Percentiles rank a stretch among this genome's conserved stretches.
These are phyloP conservation scores for Hypoxylon subgilvum DNA, from an alignment of 495 filamentous ascomycete species.

Conservation along the genomic window DNA sequence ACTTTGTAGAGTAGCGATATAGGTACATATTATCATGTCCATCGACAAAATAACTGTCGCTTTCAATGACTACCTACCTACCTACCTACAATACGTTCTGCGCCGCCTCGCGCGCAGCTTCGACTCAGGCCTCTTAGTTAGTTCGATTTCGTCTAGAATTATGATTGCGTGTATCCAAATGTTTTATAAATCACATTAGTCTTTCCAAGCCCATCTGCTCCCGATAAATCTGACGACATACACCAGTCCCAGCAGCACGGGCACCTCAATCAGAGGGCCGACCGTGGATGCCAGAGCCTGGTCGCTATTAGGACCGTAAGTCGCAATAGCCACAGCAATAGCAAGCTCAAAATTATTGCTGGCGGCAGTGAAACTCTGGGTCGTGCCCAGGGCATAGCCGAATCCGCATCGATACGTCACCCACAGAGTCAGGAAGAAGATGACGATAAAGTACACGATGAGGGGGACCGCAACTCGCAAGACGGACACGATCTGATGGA, in stretches of 20 bases:
- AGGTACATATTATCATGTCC: too few species aligned
- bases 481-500: conserved; percentile 83
- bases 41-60: too few species aligned
- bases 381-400: conserved; percentile 71
- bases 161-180: too few species aligned
- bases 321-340: conserved; percentile 88
- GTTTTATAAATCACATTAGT: too few species aligned
- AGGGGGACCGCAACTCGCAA: conserved; percentile 80
- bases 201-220: conserved; percentile 63
- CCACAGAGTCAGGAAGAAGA: conserved; percentile 73
- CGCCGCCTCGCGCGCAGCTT: too few species aligned
- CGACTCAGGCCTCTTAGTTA: too few species aligned
- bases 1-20: too few species aligned
- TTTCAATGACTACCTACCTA: too few species aligned
- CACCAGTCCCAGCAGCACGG: conserved; percentile 80
- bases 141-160: not conserved
- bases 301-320: conserved; percentile 78
- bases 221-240: conserved; percentile 72
- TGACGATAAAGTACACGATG: conserved; percentile 76
- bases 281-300: conserved; percentile 91
- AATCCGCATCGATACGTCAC: conserved; percentile 68
- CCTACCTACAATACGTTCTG: too few species aligned
- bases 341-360: conserved; percentile 97
- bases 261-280: conserved; percentile 90
- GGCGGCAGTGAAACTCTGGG: conserved; percentile 91